These are phyloP conservation scores for Chytriomyces confervae DNA, from an alignment of 192 early-diverging fungal species.

Conservation along the genomic window DNA sequence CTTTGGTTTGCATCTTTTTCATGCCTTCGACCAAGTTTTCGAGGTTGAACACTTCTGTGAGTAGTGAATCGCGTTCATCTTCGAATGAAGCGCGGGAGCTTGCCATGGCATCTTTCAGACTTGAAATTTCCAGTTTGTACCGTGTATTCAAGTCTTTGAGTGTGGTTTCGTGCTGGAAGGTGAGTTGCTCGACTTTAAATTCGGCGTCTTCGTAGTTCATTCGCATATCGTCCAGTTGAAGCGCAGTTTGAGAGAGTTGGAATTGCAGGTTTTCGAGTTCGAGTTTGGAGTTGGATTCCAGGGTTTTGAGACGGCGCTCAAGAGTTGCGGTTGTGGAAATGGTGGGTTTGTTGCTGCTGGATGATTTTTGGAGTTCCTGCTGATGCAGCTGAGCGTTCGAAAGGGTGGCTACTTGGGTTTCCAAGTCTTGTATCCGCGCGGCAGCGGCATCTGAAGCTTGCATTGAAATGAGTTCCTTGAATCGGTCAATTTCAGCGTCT, in stretches of 20 bases:
- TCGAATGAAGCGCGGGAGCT: not conserved
- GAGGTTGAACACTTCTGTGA: constrained; percentile 10
- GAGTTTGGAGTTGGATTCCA: constrained; percentile 2
- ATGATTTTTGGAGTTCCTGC: not conserved
- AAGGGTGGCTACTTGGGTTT: not conserved
- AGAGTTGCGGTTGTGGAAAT: not conserved
- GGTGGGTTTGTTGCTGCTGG: not conserved
- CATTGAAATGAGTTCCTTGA: not conserved
- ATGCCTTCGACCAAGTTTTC: constrained; percentile 6
- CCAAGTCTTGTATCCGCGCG: not conserved
- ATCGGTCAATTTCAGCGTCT: constrained; percentile 3
- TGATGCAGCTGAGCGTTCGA: not conserved
- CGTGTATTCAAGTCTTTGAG: not conserved
- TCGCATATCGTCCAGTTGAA: constrained; percentile 5
- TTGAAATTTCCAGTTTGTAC: constrained; percentile 10
- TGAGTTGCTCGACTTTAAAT: not conserved
- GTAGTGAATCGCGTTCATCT: constrained; percentile 14
- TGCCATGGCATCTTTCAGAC: constrained; percentile 11
- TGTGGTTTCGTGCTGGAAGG: constrained; percentile 2
- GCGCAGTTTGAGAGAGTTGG: not conserved
- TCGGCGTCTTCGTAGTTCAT: constrained; percentile 26
- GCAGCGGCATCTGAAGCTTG: not conserved
- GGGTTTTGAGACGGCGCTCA: not conserved
- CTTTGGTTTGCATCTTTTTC: constrained; percentile 9
- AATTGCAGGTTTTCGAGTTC: constrained; percentile 7